Conservation (phyloP, 2,329 filamentous ascomycete genomes). For the Hymenoscyphus infarciens region DNA sequence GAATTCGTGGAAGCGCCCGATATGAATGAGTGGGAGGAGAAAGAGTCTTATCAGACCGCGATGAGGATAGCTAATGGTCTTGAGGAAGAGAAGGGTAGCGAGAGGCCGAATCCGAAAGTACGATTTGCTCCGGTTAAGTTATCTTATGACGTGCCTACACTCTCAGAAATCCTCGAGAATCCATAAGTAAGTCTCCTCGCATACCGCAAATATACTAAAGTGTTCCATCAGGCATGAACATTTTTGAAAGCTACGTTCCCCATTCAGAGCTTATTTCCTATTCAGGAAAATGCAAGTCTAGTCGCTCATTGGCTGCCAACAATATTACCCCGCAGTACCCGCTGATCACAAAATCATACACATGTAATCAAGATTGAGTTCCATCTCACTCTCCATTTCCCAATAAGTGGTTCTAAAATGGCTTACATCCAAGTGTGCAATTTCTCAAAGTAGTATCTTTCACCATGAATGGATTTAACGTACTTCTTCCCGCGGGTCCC, state of each 20-base stretch:
- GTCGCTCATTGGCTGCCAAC: background rate
- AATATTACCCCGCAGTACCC: background rate
- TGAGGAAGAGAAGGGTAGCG: background rate
- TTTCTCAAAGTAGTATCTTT: background rate
- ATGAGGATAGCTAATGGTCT: background rate
- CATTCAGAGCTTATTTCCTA: background rate
- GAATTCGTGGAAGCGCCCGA: background rate
- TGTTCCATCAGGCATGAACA: background rate
- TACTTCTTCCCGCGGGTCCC: constrained; percentile 10
- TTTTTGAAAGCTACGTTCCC: background rate
- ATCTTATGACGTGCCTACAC: background rate
- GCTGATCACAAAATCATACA: background rate
- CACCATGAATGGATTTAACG: constrained; percentile 10
- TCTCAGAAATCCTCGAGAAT: background rate
- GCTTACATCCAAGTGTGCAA: background rate
- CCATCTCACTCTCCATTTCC: background rate
- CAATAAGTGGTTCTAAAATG: background rate
- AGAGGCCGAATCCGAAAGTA: background rate
- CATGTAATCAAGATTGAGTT: background rate
- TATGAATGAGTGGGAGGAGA: background rate
- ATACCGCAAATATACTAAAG: background rate
- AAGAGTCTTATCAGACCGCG: background rate
- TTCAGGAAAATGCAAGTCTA: background rate
- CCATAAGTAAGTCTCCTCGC: background rate
- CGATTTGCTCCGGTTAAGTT: background rate